Percentiles rank a stretch among this genome's conserved stretches.
Evolutionary conservation across 2,329 filamentous ascomycete genomes (phyloP).

Genomic region (Thyridium curvatum): DNA sequence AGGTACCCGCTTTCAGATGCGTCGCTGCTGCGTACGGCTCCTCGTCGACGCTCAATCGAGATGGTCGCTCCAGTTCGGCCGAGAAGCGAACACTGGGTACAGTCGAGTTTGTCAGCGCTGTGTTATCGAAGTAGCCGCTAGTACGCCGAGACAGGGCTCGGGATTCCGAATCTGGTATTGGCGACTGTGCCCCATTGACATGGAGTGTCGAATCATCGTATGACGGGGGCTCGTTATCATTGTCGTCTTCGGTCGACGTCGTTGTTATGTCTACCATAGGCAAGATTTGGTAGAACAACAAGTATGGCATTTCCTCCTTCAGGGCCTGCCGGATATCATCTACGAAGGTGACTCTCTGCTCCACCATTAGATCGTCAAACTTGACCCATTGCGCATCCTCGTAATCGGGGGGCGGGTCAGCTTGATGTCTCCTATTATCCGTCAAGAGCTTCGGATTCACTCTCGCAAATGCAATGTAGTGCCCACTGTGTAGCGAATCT

Average conservation of each 20-base stretch:
- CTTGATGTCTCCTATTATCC: constrained; percentile 50
- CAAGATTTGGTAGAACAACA: constrained; percentile 91
- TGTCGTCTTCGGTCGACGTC: constrained; percentile 38
- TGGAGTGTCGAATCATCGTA: constrained; percentile 47
- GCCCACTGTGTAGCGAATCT: constrained; percentile 76
- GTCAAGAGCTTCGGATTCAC: constrained; percentile 60
- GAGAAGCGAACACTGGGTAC: constrained; percentile 50
- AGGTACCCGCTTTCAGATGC: constrained; percentile 23
- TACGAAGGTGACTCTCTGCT: constrained; percentile 66
- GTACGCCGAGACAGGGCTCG: constrained; percentile 22
- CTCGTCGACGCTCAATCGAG: constrained; percentile 41
- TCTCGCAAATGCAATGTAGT: constrained; percentile 83
- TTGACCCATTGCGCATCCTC: constrained; percentile 77
- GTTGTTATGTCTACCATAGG: constrained; percentile 68
- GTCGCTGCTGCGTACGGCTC: constrained; percentile 21
- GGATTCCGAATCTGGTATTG: constrained; percentile 8
- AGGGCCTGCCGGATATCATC: constrained; percentile 72
- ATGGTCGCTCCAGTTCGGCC: constrained; percentile 42
- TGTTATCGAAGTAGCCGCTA: constrained; percentile 40
- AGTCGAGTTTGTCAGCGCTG: constrained; percentile 21
- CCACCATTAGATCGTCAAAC: constrained; percentile 76
- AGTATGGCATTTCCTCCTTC: constrained; percentile 83
- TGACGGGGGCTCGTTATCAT: constrained; percentile 48
- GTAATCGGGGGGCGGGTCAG: constrained; percentile 57
- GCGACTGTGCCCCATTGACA: constrained; percentile 24